Evolutionary conservation across 805 yeast species (phyloP), one percentile per base, ranked within the genome.

Genomic region (Wickerhamiella sorbophila): DNA sequence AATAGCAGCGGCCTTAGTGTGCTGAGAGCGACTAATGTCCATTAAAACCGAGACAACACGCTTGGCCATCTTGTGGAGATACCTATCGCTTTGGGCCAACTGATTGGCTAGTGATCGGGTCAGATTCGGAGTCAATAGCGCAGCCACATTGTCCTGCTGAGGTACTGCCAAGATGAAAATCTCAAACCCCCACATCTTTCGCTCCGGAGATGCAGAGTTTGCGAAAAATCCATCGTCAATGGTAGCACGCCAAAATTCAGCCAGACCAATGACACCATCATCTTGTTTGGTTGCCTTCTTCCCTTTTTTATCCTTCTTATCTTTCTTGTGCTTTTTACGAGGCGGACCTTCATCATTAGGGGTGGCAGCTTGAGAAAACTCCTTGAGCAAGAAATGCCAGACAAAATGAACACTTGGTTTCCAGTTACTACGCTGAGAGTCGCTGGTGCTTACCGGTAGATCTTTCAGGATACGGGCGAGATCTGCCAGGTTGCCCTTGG

Each of bases 161-260:
- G 58, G 54, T 5, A 77, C 55, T 42, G 75, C 67, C 40, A 67
- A 63, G 33, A 62, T 66, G 46, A 87, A 75, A 9, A 86, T 70
- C 50, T 81, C 81, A 52, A 87, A 75, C 0, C 95, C 97, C 72
- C 84, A 73, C 58, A 70, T 82, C 57, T 87, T 88, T 44, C 95
- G 68, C 58, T 87, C 96, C 26, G 78, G 73, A 1, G 95, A 85
- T 0, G 95, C 69, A 48, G 77, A 74, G 31, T 74, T 75, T 4
- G 82, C 66, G 51, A 88, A 87, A 45, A 82, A 73, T 3, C 80
- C 71, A 52, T 85, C 91, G 55, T 88, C 96, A 14, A 88, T 72
- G 4, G 75, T 77, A 3, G 69, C 64, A 50, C 75, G 72, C 94
- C 94, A 86, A 57, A 88, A 86, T 41, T 82, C 91, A 6, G 64